Evolutionary conservation across 2,329 filamentous ascomycete species (phyloP).

Genomic region (Ophiostoma tasmaniense): DNA sequence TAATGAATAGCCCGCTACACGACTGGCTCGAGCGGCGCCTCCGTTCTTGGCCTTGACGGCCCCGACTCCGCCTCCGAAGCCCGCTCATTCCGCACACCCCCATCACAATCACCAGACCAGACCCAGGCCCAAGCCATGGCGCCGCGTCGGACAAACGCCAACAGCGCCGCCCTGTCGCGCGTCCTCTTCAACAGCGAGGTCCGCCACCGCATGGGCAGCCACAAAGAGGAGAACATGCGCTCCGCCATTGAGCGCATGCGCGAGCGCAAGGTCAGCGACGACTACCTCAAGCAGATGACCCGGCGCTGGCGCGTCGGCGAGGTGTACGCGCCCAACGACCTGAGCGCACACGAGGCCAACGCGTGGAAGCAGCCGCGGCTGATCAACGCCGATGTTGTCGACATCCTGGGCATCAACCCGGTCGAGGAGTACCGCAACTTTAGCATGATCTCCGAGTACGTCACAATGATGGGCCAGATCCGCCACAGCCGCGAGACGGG

Average conservation of each 20-base stretch:
- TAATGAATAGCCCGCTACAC: constrained; percentile 1
- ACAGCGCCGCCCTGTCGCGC: constrained; percentile 16
- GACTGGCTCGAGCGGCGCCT: constrained; percentile 16
- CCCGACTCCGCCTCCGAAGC: neutral
- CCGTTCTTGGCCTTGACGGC: constrained; percentile 18
- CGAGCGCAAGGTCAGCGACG: constrained; percentile 36
- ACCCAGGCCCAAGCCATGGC: too few species aligned
- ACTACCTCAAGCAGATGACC: constrained; percentile 55
- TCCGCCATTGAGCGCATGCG: constrained; percentile 32
- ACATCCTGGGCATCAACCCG: constrained; percentile 71
- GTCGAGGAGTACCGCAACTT: constrained; percentile 91
- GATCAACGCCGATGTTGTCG: constrained; percentile 62
- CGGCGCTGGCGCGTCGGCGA: constrained; percentile 71
- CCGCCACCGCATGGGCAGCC: constrained; percentile 15
- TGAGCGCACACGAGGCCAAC: constrained; percentile 66
- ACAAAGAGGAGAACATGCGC: constrained; percentile 21
- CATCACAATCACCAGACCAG: neutral
- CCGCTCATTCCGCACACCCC: neutral
- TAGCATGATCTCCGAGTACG: constrained; percentile 80
- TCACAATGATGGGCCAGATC: constrained; percentile 78
- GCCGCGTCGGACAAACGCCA: neutral
- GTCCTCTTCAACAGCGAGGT: constrained; percentile 20
- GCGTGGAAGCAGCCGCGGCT: constrained; percentile 62
- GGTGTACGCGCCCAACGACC: constrained; percentile 82
- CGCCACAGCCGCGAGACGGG: constrained; percentile 67